Evolutionary conservation across 257 asterid genomes (phyloP).

Genomic region (Scutellaria baicalensis): DNA sequence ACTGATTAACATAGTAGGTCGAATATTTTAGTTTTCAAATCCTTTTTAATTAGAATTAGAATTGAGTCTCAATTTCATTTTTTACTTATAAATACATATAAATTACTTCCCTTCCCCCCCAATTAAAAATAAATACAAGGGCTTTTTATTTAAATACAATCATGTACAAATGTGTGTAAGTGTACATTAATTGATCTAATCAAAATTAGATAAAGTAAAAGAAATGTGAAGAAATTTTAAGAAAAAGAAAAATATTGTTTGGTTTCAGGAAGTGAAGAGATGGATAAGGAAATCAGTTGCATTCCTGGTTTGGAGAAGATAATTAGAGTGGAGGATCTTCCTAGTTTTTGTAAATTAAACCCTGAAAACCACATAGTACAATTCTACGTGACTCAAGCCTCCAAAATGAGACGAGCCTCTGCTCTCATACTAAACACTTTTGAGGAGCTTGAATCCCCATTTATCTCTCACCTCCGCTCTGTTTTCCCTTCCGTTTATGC

Average conservation of each 20-base stretch:
- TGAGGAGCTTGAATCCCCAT: slow-evolving; percentile 27
- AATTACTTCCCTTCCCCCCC: no score
- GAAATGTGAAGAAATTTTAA: no score
- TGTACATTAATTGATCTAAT: no score
- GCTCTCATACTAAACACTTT: slow-evolving; percentile 39
- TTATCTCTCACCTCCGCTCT: slow-evolving; percentile 25
- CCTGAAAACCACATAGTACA: slow-evolving; percentile 6
- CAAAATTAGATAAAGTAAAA: no score
- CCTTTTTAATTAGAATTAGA: no score
- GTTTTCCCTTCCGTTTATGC: slow-evolving; percentile 33
- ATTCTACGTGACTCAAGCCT: slow-evolving; percentile 26
- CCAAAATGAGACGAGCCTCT: slow-evolving; percentile 25
- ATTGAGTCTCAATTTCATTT: no score
- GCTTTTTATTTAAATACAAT: no score
- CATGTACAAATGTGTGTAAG: no score
- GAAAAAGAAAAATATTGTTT: background rate
- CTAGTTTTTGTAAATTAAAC: slow-evolving; percentile 18
- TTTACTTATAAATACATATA: no score
- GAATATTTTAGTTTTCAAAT: no score
- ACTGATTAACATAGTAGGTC: no score
- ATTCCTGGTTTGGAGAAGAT: slow-evolving; percentile 31
- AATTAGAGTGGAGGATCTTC: slow-evolving; percentile 34
- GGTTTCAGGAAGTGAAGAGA: slow-evolving; percentile 21
- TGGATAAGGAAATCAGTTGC: slow-evolving; percentile 19
- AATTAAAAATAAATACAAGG: no score